phyloP scores from a whole-genome alignment of 2,329 filamentous ascomycete species.

The Talaromyces islandicus region DNA sequence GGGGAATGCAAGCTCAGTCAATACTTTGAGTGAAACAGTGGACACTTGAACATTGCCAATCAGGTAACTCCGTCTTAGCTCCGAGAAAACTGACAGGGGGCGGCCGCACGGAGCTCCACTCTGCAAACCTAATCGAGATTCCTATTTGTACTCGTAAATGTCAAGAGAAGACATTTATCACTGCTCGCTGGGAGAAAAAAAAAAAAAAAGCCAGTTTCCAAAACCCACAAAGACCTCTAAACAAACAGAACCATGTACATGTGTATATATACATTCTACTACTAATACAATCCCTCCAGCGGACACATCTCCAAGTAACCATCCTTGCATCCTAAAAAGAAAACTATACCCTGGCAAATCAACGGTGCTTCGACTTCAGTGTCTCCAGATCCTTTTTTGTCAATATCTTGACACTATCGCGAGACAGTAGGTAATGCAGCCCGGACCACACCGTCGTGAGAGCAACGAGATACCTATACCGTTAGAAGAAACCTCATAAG shows the following conservation, averaged over 20 bases:
- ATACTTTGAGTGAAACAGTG: too few species aligned
- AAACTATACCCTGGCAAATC: background rate
- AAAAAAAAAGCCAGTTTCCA: too few species aligned
- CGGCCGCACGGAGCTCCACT: background rate
- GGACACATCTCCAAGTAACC: background rate
- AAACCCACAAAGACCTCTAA: too few species aligned
- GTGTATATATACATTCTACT: background rate
- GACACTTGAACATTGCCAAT: too few species aligned
- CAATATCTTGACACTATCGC: conserved; percentile 86
- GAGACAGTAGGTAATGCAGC: conserved; percentile 82
- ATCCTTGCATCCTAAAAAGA: background rate
- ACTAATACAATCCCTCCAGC: background rate
- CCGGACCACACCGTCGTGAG: conserved; percentile 91
- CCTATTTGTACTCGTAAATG: too few species aligned
- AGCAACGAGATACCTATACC: conserved; percentile 69
- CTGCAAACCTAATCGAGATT: background rate
- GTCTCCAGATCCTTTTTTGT: conserved; percentile 44
- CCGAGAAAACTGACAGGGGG: background rate
- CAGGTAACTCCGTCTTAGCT: background rate
- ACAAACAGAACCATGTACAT: background rate
- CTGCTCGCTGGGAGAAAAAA: too few species aligned
- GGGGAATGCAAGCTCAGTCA: too few species aligned
- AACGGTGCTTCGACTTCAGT: background rate
- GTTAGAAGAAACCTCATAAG: background rate
- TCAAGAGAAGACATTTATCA: too few species aligned